Evolutionary conservation across 1,284 basidiomycete species (phyloP), one percentile per base, ranked within the genome.

Genomic region (Boletus smithii): DNA sequence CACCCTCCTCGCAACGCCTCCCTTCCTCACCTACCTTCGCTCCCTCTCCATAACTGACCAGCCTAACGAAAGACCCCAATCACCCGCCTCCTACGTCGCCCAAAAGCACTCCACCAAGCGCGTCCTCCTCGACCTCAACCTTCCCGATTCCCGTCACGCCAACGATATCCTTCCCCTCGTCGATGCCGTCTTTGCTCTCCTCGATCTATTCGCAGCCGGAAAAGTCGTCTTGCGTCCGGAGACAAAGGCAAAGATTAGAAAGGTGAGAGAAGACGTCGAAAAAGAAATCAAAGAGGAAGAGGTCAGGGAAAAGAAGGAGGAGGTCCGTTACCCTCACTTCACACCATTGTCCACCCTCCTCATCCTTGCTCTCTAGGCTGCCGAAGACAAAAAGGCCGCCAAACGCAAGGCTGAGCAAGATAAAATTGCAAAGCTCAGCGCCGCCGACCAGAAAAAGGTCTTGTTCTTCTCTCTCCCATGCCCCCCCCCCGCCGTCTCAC

Each of bases 391-490:
- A 69, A 78, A 81, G 44, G 77, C 80, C 5, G 86, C 81, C 23
- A 89, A 87, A 70, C 83, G 83, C 62, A 81, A 77, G 62, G 81
- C 80, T 0, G 87, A 90, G 63, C 76, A 87, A 53, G 87, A 87
- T 53, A 74, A 79, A 54, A 67, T 91, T 42, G 75, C 85, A 17
- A 80, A 79, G 56, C 75, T 94, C 54, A 85, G 81, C 57, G 80
- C 90, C 30, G 79, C 85, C 46, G 91, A 94, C 63, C 86, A 91
- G 71, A 84, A 87, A 73, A 91, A 88, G 80, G 83, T 83, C 37
- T 42, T 1, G 35, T 39, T 5, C n/a, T 38, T 46, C 39, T 24
- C 29, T 32, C 30, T n/a, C 5, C 23, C 5, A 8, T 24, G 3
- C 37, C 46, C 20, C 46, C 1, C 29, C 22, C 13, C 22, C 10